These are phyloP conservation scores for Anthoceros angustus DNA, from an alignment of 225 moss, liverwort and hornwort genomes.

Conservation along the genomic window DNA sequence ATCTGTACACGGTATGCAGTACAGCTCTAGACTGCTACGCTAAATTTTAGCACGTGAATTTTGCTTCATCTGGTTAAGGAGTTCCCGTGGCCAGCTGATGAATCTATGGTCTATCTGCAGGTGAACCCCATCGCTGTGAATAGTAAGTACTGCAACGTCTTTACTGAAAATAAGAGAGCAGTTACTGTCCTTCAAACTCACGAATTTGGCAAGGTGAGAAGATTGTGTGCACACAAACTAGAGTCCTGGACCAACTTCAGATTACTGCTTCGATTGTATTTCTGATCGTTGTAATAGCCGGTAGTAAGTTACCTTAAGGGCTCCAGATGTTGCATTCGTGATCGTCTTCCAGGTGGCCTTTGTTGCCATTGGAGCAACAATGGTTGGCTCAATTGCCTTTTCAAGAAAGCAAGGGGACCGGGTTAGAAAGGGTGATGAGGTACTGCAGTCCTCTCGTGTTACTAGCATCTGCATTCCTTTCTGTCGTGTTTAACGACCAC, in stretches of 20 bases:
- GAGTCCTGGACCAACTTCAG: not conserved
- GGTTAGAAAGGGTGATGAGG: conserved; percentile 89
- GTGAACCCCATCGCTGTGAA: conserved; percentile 97
- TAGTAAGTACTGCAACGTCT: conserved; percentile 97
- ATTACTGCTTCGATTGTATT: not conserved
- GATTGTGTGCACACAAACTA: not conserved
- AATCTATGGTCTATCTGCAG: conserved; percentile 22
- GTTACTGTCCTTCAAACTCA: conserved; percentile 45
- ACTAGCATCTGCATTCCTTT: conserved; percentile 3
- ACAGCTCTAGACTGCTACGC: conserved; percentile 4
- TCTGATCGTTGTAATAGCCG: not conserved
- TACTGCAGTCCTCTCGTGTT: conserved; percentile 8
- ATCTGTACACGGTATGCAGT: conserved; percentile 56
- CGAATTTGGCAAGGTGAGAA: conserved; percentile 80
- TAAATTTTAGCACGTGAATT: not conserved
- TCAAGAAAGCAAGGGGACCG: conserved; percentile 52
- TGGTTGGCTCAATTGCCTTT: conserved; percentile 79
- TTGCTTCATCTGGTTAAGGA: not conserved
- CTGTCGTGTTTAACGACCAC: not conserved
- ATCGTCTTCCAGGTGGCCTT: conserved; percentile 53
- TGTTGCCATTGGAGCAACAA: conserved; percentile 89
- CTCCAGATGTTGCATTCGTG: not conserved
- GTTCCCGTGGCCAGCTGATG: not conserved
- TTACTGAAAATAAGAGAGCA: conserved; percentile 83
- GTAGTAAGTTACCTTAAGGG: not conserved